phyloP scores from a whole-genome alignment of 768 basidiomycete genomes.

The Trametes cingulata region DNA sequence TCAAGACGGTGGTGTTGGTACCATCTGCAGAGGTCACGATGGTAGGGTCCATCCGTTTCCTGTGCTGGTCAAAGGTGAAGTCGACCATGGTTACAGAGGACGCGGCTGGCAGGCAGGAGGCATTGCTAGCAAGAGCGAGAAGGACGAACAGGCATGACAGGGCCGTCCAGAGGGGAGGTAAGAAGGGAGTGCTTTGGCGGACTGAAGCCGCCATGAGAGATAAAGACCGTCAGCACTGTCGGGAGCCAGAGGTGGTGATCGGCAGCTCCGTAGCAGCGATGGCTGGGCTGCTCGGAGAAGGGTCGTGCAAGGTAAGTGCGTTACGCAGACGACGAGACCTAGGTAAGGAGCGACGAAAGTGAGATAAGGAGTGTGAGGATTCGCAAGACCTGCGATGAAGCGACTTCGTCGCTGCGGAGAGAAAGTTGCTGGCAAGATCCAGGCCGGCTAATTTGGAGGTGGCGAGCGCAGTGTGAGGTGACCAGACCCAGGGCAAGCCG shows the following conservation, averaged over 20 bases:
- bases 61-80: neutral
- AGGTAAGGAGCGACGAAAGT: slow-evolving; percentile 22
- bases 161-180: slow-evolving; percentile 2
- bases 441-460: slow-evolving; percentile 6
- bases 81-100: neutral
- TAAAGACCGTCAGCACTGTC: slow-evolving; percentile 7
- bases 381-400: neutral
- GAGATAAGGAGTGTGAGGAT: slow-evolving; percentile 12
- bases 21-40: slow-evolving; percentile 34
- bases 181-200: slow-evolving; percentile 11
- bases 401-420: neutral
- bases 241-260: neutral
- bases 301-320: neutral
- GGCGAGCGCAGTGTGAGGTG: neutral
- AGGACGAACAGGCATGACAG: slow-evolving; percentile 19
- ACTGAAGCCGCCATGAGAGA: slow-evolving; percentile 20
- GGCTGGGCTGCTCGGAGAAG: slow-evolving; percentile 1
- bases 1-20: slow-evolving; percentile 41
- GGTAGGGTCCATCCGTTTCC: slow-evolving; percentile 13
- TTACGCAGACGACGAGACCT: neutral
- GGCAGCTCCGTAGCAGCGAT: neutral
- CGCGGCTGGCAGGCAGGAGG: slow-evolving; percentile 9
- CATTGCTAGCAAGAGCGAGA: slow-evolving; percentile 10
- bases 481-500: neutral
- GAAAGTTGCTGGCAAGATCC: slow-evolving; percentile 6